Conservation (phyloP, 139 green algal species). For the Chlamydomonas applanata region DNA sequence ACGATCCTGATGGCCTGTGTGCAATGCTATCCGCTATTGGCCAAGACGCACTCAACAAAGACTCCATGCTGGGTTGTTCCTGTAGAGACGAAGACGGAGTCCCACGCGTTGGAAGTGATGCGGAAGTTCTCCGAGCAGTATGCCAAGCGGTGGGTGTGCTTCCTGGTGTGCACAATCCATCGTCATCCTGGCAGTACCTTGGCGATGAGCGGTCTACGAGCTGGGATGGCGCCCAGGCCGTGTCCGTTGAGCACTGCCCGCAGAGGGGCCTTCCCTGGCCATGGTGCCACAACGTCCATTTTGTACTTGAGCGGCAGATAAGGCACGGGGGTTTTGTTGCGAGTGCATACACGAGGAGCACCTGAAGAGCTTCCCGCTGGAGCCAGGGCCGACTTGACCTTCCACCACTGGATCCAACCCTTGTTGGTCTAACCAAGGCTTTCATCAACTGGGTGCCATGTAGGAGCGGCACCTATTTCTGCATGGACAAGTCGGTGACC, state of each 20-base stretch:
- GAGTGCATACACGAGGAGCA: too few relatives aligned
- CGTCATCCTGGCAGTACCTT: not conserved
- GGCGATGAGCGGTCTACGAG: not conserved
- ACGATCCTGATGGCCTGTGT: too few relatives aligned
- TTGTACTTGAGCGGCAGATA: too few relatives aligned
- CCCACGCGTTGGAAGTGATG: conserved; percentile 90
- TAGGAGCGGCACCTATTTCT: conserved; percentile 95
- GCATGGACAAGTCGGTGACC: conserved; percentile 96
- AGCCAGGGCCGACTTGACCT: too few relatives aligned
- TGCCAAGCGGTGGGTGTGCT: conserved; percentile 71
- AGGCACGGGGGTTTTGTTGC: too few relatives aligned
- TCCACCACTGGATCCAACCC: too few relatives aligned
- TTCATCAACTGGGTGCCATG: not conserved
- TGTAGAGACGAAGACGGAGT: not conserved
- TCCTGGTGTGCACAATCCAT: not conserved
- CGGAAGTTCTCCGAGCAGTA: conserved; percentile 99
- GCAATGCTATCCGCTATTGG: too few relatives aligned
- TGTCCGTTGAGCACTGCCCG: not conserved
- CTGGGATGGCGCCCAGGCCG: not conserved
- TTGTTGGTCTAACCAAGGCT: too few relatives aligned
- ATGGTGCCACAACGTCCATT: not conserved
- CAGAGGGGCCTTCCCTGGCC: not conserved
- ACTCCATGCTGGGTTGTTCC: not conserved
- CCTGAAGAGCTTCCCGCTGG: too few relatives aligned
- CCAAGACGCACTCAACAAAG: too few relatives aligned